A percentile compares a stretch with the other conserved stretches of the same genome.
Evolutionary conservation across 202 grass and related monocot species (phyloP).

Genomic region (Schoenoplectus tabernaemontani): DNA sequence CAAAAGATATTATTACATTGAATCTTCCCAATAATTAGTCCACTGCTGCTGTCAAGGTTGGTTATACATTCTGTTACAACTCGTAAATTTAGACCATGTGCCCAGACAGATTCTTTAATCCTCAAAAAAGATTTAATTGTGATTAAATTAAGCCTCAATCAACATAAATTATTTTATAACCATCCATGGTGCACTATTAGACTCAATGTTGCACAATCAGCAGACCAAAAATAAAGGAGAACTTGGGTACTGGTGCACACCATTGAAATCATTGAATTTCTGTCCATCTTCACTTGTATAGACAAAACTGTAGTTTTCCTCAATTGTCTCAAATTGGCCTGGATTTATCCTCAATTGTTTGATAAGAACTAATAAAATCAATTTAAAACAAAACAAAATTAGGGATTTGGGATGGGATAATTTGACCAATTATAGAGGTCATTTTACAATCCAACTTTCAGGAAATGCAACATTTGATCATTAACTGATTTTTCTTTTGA

Average conservation of each 20-base stretch:
- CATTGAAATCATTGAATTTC: too few relatives aligned
- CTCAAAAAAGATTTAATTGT: neutral
- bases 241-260: neutral
- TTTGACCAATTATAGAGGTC: too few relatives aligned
- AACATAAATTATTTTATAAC: neutral
- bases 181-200: neutral
- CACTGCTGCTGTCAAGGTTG: conserved; percentile 65
- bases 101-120: neutral
- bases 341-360: too few relatives aligned
- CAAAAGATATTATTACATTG: conserved; percentile 86
- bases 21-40: conserved; percentile 81
- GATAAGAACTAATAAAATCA: too few relatives aligned
- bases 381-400: too few relatives aligned
- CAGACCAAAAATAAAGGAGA: neutral
- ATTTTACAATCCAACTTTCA: too few relatives aligned
- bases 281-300: too few relatives aligned
- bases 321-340: too few relatives aligned
- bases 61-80: conserved; percentile 21
- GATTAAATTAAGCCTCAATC: neutral
- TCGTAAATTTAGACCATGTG: neutral
- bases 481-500: too few relatives aligned
- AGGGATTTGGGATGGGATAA: too few relatives aligned
- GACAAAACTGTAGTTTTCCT: too few relatives aligned
- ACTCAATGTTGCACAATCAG: neutral
- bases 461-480: too few relatives aligned